A percentile compares a stretch with the other conserved stretches of the same genome.
Conservation (phyloP, 2,329 filamentous ascomycete genomes). For the Colletotrichum zoysiae region DNA sequence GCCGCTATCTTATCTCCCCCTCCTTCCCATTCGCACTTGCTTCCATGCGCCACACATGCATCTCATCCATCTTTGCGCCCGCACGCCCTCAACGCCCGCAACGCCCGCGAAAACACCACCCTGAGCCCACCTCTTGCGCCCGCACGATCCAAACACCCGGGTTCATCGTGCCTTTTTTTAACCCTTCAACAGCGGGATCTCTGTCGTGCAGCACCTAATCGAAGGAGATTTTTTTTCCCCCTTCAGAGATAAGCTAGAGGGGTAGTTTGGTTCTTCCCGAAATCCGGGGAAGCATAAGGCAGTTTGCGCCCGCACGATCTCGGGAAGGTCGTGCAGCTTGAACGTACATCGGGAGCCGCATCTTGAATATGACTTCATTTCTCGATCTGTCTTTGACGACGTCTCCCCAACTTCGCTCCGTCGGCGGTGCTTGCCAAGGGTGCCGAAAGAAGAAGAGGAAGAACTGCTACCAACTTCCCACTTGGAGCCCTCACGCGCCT, state of each 20-base stretch:
- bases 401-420: neutral
- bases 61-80: slow-evolving; percentile 19
- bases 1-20: neutral
- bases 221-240: slow-evolving; percentile 1
- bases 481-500: slow-evolving; percentile 3
- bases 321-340: slow-evolving; percentile 9
- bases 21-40: no score
- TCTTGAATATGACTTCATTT: slow-evolving; percentile 23
- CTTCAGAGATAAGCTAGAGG: slow-evolving; percentile 7
- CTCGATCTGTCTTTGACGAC: neutral
- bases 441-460: neutral
- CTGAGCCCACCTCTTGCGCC: slow-evolving; percentile 37
- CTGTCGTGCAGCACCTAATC: neutral
- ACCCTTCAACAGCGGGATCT: slow-evolving; percentile 8
- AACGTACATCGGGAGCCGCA: slow-evolving; percentile 16
- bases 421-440: slow-evolving; percentile 26
- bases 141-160: slow-evolving; percentile 39
- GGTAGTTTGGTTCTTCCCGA: slow-evolving; percentile 21
- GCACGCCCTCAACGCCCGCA: slow-evolving; percentile 38
- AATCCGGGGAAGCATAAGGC: slow-evolving; percentile 27
- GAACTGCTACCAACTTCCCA: slow-evolving; percentile 31
- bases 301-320: slow-evolving; percentile 8
- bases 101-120: slow-evolving; percentile 28
- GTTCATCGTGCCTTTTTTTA: neutral
- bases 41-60: slow-evolving; percentile 6